These are phyloP conservation scores for Aspergillus glaucus DNA, from an alignment of 2,329 filamentous ascomycete species.

Conservation along the genomic window DNA sequence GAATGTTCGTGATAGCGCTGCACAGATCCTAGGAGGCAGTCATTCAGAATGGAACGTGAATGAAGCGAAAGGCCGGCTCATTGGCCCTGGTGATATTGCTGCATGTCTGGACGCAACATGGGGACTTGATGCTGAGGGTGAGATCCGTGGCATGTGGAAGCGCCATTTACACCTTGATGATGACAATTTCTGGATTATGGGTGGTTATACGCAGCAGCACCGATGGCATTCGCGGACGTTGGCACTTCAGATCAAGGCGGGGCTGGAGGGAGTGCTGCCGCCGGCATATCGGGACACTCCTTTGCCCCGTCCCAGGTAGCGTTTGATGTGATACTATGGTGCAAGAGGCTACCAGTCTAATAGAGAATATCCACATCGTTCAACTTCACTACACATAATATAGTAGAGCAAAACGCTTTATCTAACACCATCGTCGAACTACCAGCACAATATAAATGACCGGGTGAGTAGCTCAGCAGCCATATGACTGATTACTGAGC, in stretches of 20 bases:
- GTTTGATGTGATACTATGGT: too few species aligned
- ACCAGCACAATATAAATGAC: too few species aligned
- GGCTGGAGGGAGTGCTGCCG: slow-evolving; percentile 24
- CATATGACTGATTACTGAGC: too few species aligned
- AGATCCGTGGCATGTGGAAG: slow-evolving; percentile 39
- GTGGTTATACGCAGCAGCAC: slow-evolving; percentile 38
- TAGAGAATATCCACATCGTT: too few species aligned
- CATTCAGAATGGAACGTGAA: neutral
- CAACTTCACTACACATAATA: too few species aligned
- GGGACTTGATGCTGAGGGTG: slow-evolving; percentile 40
- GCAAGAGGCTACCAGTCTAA: too few species aligned
- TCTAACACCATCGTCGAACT: too few species aligned
- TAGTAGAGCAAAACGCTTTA: too few species aligned
- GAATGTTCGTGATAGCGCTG: slow-evolving; percentile 22
- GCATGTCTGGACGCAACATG: slow-evolving; percentile 36
- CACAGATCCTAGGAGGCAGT: slow-evolving; percentile 22
- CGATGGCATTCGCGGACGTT: slow-evolving; percentile 39
- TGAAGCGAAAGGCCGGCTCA: neutral
- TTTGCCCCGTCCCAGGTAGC: too few species aligned
- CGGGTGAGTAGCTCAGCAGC: too few species aligned
- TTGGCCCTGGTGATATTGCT: slow-evolving; percentile 30
- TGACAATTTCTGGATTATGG: slow-evolving; percentile 39
- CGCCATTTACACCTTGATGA: slow-evolving; percentile 12
- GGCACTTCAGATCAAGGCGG: slow-evolving; percentile 43
- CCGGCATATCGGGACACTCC: slow-evolving; percentile 23